A percentile compares a stretch with the other conserved stretches of the same genome.
phyloP scores from a whole-genome alignment of 345 rosid genomes.

The Salix udensis region DNA sequence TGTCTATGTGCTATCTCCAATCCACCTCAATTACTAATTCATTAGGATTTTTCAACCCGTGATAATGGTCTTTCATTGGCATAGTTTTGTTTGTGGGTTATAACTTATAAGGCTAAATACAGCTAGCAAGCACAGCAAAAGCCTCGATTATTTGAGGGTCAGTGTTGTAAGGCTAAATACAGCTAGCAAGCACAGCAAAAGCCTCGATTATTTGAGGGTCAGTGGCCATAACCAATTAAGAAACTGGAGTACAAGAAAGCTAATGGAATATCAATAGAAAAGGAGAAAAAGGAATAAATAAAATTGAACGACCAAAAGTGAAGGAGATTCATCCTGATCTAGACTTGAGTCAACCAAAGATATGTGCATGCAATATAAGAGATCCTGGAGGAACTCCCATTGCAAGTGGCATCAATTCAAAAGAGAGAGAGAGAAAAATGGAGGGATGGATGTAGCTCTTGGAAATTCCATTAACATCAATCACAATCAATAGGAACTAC shows the following conservation, averaged over 20 bases:
- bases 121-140: not conserved
- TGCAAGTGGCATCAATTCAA: not conserved
- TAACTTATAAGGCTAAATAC: not conserved
- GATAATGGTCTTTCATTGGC: not conserved
- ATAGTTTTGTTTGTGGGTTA: not conserved
- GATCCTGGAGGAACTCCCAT: not conserved
- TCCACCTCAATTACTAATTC: not conserved
- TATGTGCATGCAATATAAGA: not conserved
- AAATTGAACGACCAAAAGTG: constrained; percentile 1
- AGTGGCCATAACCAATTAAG: not conserved
- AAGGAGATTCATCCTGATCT: constrained; percentile 1
- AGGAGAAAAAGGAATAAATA: not conserved
- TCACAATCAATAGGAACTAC: constrained; percentile 10
- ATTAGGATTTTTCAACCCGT: not conserved
- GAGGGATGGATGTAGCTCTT: not conserved
- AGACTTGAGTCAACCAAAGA: constrained; percentile 23
- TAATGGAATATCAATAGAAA: not conserved
- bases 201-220: not conserved
- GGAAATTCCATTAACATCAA: constrained; percentile 9
- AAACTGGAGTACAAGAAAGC: not conserved
- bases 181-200: not conserved
- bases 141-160: not conserved
- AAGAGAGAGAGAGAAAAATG: no score
- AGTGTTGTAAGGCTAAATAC: not conserved
- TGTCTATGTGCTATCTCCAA: constrained; percentile 1